Conservation (phyloP, 495 filamentous ascomycete species). For the Oleoguttula mirabilis region DNA sequence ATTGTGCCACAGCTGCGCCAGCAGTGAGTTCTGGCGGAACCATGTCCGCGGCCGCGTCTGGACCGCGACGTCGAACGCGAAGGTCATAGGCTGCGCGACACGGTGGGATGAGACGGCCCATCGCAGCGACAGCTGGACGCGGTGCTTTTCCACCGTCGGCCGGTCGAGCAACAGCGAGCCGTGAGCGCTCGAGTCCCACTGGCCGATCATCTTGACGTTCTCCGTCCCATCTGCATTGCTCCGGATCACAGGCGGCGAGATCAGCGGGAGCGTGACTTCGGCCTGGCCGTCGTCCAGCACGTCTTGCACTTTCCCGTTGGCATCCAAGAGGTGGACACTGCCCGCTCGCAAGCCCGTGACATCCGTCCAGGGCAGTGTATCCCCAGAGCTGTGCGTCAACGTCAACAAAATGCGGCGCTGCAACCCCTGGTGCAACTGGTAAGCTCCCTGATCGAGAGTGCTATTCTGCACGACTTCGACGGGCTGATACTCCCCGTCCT, state of each 20-base stretch:
- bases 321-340: conserved; percentile 68
- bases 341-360: conserved; percentile 63
- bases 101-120: conserved; percentile 75
- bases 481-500: conserved; percentile 79
- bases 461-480: conserved; percentile 83
- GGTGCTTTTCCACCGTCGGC: conserved; percentile 79
- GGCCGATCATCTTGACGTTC: conserved; percentile 70
- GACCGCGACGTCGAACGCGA: conserved; percentile 63
- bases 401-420: conserved; percentile 80
- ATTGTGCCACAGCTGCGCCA: conserved; percentile 75
- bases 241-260: conserved; percentile 60
- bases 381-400: conserved; percentile 77
- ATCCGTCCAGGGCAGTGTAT: conserved; percentile 76
- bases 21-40: conserved; percentile 70
- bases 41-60: conserved; percentile 79
- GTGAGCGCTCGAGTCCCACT: conserved; percentile 95
- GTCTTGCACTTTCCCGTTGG: conserved; percentile 71
- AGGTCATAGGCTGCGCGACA: conserved; percentile 69
- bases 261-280: conserved; percentile 65
- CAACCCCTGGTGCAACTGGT: conserved; percentile 89
- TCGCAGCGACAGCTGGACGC: conserved; percentile 71
- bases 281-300: conserved; percentile 49
- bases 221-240: conserved; percentile 83
- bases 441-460: conserved; percentile 71
- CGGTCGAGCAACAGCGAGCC: conserved; percentile 80